Percentiles rank a stretch among this genome's conserved stretches.
Conservation (phyloP, 306 rosid genomes). For the Prunus mume region DNA sequence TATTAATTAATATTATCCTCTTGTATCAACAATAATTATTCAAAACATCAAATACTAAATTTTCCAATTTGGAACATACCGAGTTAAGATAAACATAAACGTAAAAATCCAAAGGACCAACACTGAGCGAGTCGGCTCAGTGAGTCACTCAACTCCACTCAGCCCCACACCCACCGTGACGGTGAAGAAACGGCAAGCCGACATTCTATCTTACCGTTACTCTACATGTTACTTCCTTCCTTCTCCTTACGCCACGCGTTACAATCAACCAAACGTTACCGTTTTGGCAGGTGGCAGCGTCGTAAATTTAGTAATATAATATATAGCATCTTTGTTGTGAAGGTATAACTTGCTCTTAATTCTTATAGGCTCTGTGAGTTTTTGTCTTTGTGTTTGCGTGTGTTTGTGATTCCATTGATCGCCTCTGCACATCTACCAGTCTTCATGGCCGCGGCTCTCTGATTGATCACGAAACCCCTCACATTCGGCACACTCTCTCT, state of each 20-base stretch:
- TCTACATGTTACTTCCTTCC: slow-evolving; percentile 22
- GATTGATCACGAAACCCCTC: not conserved
- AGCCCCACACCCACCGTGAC: slow-evolving; percentile 24
- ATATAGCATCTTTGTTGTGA: too few species aligned
- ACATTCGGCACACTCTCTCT: slow-evolving; percentile 6
- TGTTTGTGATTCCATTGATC: not conserved
- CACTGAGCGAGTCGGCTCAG: not conserved
- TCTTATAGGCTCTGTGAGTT: not conserved
- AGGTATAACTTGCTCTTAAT: not conserved
- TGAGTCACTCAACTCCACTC: not conserved
- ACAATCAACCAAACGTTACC: slow-evolving; percentile 22
- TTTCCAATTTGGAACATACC: not conserved
- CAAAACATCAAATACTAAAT: not conserved
- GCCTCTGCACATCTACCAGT: slow-evolving; percentile 4
- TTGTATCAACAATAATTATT: not conserved
- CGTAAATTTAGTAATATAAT: not conserved
- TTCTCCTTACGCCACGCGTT: slow-evolving; percentile 17
- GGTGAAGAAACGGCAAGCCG: slow-evolving; percentile 35
- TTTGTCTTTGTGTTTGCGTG: not conserved
- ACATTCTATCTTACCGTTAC: slow-evolving; percentile 7
- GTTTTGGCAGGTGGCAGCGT: slow-evolving; percentile 9
- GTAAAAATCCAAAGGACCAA: not conserved
- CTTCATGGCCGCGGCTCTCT: slow-evolving; percentile 8
- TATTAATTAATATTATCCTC: not conserved
- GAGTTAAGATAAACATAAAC: not conserved